Evolutionary conservation across 306 rosid species (phyloP), one percentile per base, ranked within the genome.

Genomic region (Trichosanthes truncata): DNA sequence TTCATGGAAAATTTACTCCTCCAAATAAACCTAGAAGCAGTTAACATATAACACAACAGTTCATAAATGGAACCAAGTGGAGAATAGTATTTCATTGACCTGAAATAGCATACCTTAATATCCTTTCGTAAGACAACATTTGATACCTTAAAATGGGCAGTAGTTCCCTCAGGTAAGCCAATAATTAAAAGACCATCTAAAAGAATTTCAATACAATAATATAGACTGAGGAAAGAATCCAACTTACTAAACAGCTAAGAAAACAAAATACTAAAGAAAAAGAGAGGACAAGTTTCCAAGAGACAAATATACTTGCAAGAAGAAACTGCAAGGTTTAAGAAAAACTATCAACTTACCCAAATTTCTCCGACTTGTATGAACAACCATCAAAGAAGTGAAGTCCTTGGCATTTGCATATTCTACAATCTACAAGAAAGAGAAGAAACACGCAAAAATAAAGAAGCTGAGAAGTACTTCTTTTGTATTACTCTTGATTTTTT

Each of bases 351-450:
- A 76, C 84, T 46, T 75, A 95, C 99, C 97, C 78, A 95, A 97
- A 84, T 93, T 97, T 79, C 97, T 81, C 35, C 97, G 89, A 82
- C 93, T 95, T 12, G 97, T 93, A 83, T 95, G 99, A 82, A 95
- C 96, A 80, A 93, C 97, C 65, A 95, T 79, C 41, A 95, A 4
- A 55, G 99, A 93, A 78, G 99, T 90, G 88, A 95, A 93, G 52
- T 91, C 97, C 86, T 88, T 91, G 7, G 90, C 90, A 56, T 90
- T 95, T 40, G 99, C 99, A 84, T 91, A 93, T 80, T 91, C 96
- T 82, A 93, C 91, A 82, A 95, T 93, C 99, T 91, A 87, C 84
- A 82, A 81, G 80, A 33, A 61, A 74, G 80, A 81, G 57, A 48
- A 59, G 17, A 77, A 56, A 29, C 41, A 14, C 9, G 1, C 21